Evolutionary conservation across 805 yeast species (phyloP).

Genomic region (Candida wancherniae): DNA sequence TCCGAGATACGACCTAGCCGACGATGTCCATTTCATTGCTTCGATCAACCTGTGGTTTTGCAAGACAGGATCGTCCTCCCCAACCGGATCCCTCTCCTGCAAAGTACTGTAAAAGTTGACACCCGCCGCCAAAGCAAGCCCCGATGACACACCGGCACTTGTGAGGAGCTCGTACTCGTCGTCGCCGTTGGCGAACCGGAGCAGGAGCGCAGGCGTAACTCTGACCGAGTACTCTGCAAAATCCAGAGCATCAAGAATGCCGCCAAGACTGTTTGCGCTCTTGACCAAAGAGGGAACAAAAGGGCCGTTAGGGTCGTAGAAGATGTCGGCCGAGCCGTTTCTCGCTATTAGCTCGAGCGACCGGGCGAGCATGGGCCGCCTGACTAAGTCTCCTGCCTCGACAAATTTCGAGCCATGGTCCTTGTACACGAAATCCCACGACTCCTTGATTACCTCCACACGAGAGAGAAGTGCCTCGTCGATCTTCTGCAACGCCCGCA

Average conservation of each 20-base stretch:
- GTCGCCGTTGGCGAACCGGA: conserved; percentile 16
- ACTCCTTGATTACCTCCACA: conserved; percentile 28
- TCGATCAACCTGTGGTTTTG: conserved; percentile 70
- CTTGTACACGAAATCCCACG: conserved; percentile 56
- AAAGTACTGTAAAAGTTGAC: conserved; percentile 48
- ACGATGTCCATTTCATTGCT: conserved; percentile 90
- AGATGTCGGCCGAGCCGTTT: conserved; percentile 73
- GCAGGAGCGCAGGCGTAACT: conserved; percentile 31
- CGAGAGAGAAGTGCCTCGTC: conserved; percentile 21
- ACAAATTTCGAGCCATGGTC: conserved; percentile 23
- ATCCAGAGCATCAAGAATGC: conserved; percentile 63
- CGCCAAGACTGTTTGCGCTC: conserved; percentile 52
- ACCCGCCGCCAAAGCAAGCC: conserved; percentile 76
- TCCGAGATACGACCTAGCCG: conserved; percentile 82
- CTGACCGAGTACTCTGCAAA: conserved; percentile 56
- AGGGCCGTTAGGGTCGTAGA: conserved; percentile 79
- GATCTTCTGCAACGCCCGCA: conserved; percentile 30
- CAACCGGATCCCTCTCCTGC: conserved; percentile 1
- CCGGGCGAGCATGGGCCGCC: conserved; percentile 57
- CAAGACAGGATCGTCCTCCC: conserved; percentile 16
- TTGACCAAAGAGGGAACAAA: conserved; percentile 58
- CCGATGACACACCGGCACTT: conserved; percentile 73
- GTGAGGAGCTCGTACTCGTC: conserved; percentile 29
- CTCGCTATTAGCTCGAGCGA: conserved; percentile 65
- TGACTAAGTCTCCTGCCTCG: conserved; percentile 54